Conservation (phyloP, 2,329 filamentous ascomycete species). For the Corniculantispora saksenae region DNA sequence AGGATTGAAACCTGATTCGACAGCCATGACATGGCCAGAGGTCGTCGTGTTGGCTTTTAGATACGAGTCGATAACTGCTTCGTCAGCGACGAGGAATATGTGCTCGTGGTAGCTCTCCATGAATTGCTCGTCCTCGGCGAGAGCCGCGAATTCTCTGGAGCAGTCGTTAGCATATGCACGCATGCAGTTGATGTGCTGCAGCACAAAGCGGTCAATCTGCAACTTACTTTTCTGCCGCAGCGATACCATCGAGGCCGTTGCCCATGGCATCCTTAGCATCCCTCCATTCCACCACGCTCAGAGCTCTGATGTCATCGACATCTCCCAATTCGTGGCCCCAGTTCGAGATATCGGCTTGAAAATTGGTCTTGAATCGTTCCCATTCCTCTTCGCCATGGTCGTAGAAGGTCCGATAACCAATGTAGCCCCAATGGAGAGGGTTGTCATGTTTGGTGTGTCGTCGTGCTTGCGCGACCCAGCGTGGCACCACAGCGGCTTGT, state of each 20-base stretch:
- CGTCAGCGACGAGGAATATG: slow-evolving; percentile 28
- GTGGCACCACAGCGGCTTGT: background rate
- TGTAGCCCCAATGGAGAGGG: slow-evolving; percentile 24
- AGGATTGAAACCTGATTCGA: slow-evolving; percentile 16
- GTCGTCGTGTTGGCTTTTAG: slow-evolving; percentile 17
- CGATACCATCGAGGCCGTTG: slow-evolving; percentile 20
- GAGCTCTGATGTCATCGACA: slow-evolving; percentile 20
- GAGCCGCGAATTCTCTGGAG: background rate
- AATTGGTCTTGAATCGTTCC: slow-evolving; percentile 28
- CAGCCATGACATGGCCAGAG: slow-evolving; percentile 26
- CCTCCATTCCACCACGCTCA: slow-evolving; percentile 27
- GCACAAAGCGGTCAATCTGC: background rate
- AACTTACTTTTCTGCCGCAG: slow-evolving; percentile 26
- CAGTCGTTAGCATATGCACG: background rate
- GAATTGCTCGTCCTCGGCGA: background rate
- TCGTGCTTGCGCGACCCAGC: slow-evolving; percentile 13
- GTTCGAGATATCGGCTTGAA: slow-evolving; percentile 28
- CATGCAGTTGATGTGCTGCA: background rate
- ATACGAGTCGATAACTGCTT: slow-evolving; percentile 30
- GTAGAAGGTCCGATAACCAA: slow-evolving; percentile 28
- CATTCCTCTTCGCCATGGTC: slow-evolving; percentile 26
- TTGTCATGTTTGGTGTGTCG: background rate
- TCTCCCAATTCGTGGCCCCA: slow-evolving; percentile 26
- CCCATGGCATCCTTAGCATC: slow-evolving; percentile 23
- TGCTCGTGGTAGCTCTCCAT: background rate